Evolutionary conservation across 176 grass and related monocot species (phyloP), one percentile per base, ranked within the genome.

Genomic region (Musa troglodytarum): DNA sequence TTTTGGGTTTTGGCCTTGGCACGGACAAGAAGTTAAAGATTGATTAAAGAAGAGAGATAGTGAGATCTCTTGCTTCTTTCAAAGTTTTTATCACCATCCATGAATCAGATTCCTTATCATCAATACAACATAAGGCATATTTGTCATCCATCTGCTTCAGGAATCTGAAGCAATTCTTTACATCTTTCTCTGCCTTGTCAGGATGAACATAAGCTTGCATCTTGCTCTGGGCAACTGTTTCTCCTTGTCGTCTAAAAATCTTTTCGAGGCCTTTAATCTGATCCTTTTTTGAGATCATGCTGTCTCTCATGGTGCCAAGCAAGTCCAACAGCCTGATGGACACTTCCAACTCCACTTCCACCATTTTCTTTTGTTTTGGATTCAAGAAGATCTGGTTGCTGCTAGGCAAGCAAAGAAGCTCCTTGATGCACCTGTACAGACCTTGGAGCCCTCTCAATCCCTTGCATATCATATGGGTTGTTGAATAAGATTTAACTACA

Each of bases 21-120:
- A 34, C 21, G 54, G 73, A 75, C 73, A 75, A 62, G 73, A 75
- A 62, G 28, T 16, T n/a, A 43, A 61, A 75, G 56, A 75, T 12
- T 11, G 73, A 75, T 61, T 75, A 23, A 49, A 75, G 26, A 19
- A 75, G 25, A 34, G 26, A 10, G 22, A 62, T 13, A 26, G 73
- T 61, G 26, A 62, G 9, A 14, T 62, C 55, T 63, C 73, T 75
- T 75, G 73, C 55, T 75, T 75, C 55, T 8, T 19, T 75, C 73
- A 75, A 34, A 59, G 16, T 75, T 17, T 11, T 19, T 2, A 63
- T 62, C 2, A 43, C 28, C 26, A 11, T 20, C 54, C 25, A 50
- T 19, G 23, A 28, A 62, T 63, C 54, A 49, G 11, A 25, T 9
- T 58, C 53, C 11, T 58, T 75, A 57, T 49, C 17, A 10, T 49